Evolutionary conservation across 2,329 filamentous ascomycete genomes (phyloP).

Genomic region (Microdochium nivale): DNA sequence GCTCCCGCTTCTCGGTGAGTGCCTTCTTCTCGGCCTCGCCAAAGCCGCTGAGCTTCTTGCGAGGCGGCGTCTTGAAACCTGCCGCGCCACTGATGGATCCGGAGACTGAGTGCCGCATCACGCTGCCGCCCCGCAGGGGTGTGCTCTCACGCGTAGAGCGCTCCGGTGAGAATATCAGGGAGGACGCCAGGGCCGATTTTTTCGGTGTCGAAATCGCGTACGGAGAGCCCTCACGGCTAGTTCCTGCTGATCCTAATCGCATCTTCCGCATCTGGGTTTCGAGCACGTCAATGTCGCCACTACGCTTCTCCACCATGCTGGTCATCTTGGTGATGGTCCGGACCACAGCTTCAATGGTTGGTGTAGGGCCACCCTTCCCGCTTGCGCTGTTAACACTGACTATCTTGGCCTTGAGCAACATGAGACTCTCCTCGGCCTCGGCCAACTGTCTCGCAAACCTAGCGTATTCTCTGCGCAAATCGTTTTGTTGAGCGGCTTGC

Average conservation of each 20-base stretch:
- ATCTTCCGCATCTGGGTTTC: conserved; percentile 79
- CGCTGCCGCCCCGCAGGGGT: conserved; percentile 21
- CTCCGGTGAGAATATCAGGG: conserved; percentile 28
- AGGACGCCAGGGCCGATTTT: conserved; percentile 11
- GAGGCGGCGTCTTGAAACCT: conserved; percentile 34
- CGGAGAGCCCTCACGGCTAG: conserved; percentile 33
- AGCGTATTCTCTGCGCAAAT: conserved; percentile 69
- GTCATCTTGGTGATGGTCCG: conserved; percentile 93
- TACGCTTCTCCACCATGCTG: conserved; percentile 81
- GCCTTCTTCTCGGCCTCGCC: conserved; percentile 48
- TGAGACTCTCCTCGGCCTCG: conserved; percentile 72
- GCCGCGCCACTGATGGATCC: conserved; percentile 28
- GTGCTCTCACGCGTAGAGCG: conserved; percentile 25
- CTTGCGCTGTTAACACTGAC: conserved; percentile 45
- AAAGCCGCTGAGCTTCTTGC: conserved; percentile 56
- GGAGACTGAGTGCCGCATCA: conserved; percentile 30
- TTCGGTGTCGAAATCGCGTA: conserved; percentile 24
- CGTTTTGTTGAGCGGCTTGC: conserved; percentile 73
- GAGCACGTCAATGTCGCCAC: conserved; percentile 81
- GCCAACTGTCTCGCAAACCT: conserved; percentile 65
- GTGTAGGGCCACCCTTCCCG: conserved; percentile 37
- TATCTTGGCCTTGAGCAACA: conserved; percentile 70
- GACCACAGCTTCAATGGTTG: conserved; percentile 85
- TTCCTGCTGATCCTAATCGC: conserved; percentile 37
- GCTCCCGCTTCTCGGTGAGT: conserved; percentile 44